Percentiles rank a stretch among this genome's conserved stretches.
Evolutionary conservation across 306 rosid species (phyloP).

Genomic region (Lathyrus oleraceus): DNA sequence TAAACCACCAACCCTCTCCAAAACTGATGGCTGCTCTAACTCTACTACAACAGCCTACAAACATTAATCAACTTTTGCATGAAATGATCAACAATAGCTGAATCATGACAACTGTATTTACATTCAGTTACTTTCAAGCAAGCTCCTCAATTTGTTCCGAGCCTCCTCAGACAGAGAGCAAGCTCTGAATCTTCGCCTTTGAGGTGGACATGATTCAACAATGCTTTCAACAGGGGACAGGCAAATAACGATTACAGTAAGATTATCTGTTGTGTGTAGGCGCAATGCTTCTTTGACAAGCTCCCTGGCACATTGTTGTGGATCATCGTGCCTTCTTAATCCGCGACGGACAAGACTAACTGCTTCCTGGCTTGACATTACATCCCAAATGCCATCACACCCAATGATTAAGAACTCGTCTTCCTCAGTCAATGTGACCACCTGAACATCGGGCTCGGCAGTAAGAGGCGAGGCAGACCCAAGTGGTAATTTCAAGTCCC

Average conservation of each 20-base stretch:
- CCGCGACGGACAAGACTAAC: conserved; percentile 76
- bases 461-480: conserved; percentile 73
- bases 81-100: neutral
- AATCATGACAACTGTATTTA: conserved; percentile 32
- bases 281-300: conserved; percentile 77
- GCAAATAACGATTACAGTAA: conserved; percentile 44
- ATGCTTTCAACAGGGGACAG: conserved; percentile 38
- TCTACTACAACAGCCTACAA: conserved; percentile 56
- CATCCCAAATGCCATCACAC: conserved; percentile 95
- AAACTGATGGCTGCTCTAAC: conserved; percentile 58
- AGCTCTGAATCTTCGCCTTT: conserved; percentile 53
- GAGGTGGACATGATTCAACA: conserved; percentile 48
- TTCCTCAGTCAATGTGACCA: conserved; percentile 56
- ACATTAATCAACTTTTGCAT: conserved; percentile 35
- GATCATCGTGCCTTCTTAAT: conserved; percentile 75
- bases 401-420: conserved; percentile 81
- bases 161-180: conserved; percentile 62
- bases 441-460: conserved; percentile 78
- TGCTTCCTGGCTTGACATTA: conserved; percentile 73
- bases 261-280: conserved; percentile 52
- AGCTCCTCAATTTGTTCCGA: conserved; percentile 52
- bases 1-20: conserved; percentile 12
- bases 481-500: conserved; percentile 64
- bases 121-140: conserved; percentile 62
- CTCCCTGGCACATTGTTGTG: conserved; percentile 68